Evolutionary conservation across 2,329 filamentous ascomycete species (phyloP).

Genomic region (Fusarium oligoseptatum): DNA sequence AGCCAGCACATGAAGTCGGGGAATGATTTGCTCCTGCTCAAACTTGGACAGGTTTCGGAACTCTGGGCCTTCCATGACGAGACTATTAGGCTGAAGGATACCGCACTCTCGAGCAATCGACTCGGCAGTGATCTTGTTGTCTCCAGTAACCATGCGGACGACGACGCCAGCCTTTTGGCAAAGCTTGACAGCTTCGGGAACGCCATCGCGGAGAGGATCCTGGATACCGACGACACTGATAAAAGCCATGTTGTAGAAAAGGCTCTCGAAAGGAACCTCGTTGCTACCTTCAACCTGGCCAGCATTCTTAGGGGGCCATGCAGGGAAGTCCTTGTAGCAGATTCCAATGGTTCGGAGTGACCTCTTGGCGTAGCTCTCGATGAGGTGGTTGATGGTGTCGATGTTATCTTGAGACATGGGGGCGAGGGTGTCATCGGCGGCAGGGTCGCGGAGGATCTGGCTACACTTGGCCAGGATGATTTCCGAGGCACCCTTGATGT

Average conservation of each 20-base stretch:
- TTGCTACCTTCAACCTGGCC: conserved; percentile 67
- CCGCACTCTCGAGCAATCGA: conserved; percentile 85
- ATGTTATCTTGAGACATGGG: conserved; percentile 66
- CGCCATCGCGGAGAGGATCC: conserved; percentile 81
- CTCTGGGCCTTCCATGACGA: conserved; percentile 83
- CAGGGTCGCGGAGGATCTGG: conserved; percentile 64
- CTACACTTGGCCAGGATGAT: conserved; percentile 71
- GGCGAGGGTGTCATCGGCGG: conserved; percentile 57
- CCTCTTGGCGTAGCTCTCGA: conserved; percentile 81
- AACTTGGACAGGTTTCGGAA: conserved; percentile 79
- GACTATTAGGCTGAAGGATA: conserved; percentile 75
- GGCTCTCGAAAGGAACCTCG: conserved; percentile 74
- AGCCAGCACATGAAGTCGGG: conserved; percentile 77
- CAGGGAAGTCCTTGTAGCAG: conserved; percentile 85
- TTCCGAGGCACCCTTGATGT: conserved; percentile 75
- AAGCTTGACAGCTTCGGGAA: conserved; percentile 77
- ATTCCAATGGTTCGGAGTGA: conserved; percentile 89
- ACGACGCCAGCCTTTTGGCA: conserved; percentile 83
- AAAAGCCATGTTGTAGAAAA: conserved; percentile 77
- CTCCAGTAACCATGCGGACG: conserved; percentile 88
- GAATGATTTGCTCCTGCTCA: conserved; percentile 76
- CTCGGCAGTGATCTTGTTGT: conserved; percentile 83
- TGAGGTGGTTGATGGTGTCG: conserved; percentile 73
- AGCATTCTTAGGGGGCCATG: conserved; percentile 81
- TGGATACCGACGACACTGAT: conserved; percentile 83